Conservation (phyloP, 2,329 filamentous ascomycete species). For the Colletotrichum sp. region DNA sequence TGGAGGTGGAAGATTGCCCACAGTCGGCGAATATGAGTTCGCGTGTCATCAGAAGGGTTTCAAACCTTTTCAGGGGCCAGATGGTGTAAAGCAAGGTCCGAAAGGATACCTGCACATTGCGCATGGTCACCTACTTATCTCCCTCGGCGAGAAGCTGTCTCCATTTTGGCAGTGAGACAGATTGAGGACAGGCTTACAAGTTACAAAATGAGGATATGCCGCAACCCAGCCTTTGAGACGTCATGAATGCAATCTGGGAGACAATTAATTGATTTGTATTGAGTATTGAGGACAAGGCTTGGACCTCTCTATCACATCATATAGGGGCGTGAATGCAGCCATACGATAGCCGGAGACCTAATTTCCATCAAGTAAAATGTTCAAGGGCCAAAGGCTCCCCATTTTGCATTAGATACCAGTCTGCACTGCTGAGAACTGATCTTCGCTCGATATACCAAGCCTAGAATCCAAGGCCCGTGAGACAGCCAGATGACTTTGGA, state of each 20-base stretch:
- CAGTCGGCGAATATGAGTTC: neutral
- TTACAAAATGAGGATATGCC: neutral
- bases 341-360: neutral
- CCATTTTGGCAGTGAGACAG: neutral
- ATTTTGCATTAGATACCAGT: neutral
- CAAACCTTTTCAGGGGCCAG: neutral
- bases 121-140: neutral
- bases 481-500: neutral
- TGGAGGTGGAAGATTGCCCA: neutral
- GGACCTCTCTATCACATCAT: fast-evolving
- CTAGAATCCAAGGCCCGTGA: neutral
- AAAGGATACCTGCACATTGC: neutral
- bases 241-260: neutral
- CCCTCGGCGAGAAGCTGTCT: neutral
- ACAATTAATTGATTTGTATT: neutral
- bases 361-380: neutral
- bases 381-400: neutral
- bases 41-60: neutral
- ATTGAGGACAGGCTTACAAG: neutral
- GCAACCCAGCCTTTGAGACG: neutral
- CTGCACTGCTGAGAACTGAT: neutral
- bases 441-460: neutral
- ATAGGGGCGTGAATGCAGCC: neutral
- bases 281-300: neutral
- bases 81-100: neutral